Evolutionary conservation across 78 protist genomes (phyloP), one percentile per base, ranked within the genome.

Genomic region (Dictyostelium purpureum): DNA sequence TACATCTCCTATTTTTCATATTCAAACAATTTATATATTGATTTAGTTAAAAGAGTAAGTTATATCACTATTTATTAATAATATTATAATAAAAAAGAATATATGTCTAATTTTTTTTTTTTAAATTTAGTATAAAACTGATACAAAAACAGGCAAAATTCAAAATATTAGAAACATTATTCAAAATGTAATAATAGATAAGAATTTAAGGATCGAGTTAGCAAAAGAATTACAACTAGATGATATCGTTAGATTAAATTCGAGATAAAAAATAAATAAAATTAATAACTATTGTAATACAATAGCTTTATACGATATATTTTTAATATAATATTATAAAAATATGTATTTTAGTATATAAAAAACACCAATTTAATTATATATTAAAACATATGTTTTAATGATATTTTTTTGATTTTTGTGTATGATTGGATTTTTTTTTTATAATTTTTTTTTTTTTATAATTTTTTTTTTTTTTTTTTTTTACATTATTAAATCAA

Each of bases 91-190:
- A 16, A 57, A 51, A 35, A 40, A 57, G 21, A 21, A 49, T 18
- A 52, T 35, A 35, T 49, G 12, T 24, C 31, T 1, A 47, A 33
- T 33, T 6, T 35, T 24, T 28, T 38, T 26, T 0, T 40, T 42
- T 42, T 1, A 10, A 21, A 18, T 4, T 16, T 52, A 77, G 80
- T 66, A 51, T 42, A 89, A 89, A 24, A 24, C 75, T 12, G 75
- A 74, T 49, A n/a, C 75, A 11, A 83, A 73, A 73, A 24, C 9
- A 31, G 75, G 35, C 14, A 73, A 77, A 63, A 21, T 47, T 26
- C 88, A 73, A 59, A 71, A 89, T 80, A 75, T 89, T 26, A 89
- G 70, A 66, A n/a, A 59, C 40, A 31, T 89, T 9, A 47, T 89
- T 7, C 52, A 37, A 16, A 40, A 63, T 38, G 40, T 89, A 52